Evolutionary conservation across 2,329 filamentous ascomycete genomes (phyloP), one percentile per base, ranked within the genome.

Genomic region (Diaporthe vaccinii): DNA sequence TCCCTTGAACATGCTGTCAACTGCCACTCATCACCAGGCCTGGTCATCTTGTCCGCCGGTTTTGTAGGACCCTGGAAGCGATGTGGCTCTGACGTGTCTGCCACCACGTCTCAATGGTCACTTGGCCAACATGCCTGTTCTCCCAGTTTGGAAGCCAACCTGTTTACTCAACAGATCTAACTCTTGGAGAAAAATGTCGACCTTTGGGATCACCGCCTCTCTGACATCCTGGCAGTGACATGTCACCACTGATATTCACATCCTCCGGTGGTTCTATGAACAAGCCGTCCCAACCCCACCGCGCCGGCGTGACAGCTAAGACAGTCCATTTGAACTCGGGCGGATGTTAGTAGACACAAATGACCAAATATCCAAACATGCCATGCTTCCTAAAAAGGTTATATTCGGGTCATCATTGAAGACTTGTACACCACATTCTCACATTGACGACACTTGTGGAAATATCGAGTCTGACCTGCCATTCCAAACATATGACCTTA

Each of bases 31-130:
- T 62, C 36, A 36, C 58, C 57, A 39, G 34, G 25, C n/a, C 59
- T 17, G 39, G 59, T 12, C 28, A 65, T 65, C 14, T 15, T 68
- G 46, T 51, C 31, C 44, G 57, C 31, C 28, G 65, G 22, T 28
- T 36, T 49, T 17, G 65, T 39, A 53, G 49, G 65, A 53, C 20
- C 46, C 31, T 28, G 34, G 46, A n/a, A 41, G 36, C 9, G 6
- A 55, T 55, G 53, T 55, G 28, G 20, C 39, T 65, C 57, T 69
- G 65, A 69, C 65, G 65, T 69, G 65, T 69, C 62, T 51, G 46
- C 62, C 62, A n/a, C n/a, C 10, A 31, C 22, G 36, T 41, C 58
- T 61, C 22, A 14, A 15, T 9, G 4, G 22, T 39, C 36, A 36
- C 58, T 61, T 41, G 15, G 58, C n/a, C 58, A 39, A 59, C 57